Evolutionary conservation across 1,284 basidiomycete species (phyloP).

Genomic region (Trichosporon faecale): DNA sequence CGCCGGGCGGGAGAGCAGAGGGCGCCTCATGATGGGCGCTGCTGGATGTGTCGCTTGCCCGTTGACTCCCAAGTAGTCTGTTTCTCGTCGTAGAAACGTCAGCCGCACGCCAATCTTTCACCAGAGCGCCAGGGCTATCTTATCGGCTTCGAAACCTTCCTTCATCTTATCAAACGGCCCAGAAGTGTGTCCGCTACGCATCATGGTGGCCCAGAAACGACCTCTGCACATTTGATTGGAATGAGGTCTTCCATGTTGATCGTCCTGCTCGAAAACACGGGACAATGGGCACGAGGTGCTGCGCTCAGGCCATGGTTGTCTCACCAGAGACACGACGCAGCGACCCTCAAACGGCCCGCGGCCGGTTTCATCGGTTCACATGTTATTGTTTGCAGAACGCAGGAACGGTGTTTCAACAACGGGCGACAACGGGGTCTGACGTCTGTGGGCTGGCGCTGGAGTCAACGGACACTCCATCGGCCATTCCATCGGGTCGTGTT

Average conservation of each 20-base stretch:
- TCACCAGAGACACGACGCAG: neutral
- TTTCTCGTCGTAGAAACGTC: neutral
- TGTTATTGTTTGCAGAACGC: neutral
- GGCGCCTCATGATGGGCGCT: neutral
- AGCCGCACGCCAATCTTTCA: neutral
- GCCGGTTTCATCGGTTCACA: neutral
- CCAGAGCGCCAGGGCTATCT: neutral
- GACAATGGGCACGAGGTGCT: neutral
- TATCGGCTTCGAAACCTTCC: neutral
- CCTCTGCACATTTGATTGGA: conserved; percentile 6
- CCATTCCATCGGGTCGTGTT: neutral
- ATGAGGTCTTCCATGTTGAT: conserved; percentile 1
- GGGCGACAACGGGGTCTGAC: neutral
- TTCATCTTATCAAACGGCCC: neutral
- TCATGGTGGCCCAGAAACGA: neutral
- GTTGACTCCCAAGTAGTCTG: neutral
- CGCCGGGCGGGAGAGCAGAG: neutral
- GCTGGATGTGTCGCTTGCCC: neutral
- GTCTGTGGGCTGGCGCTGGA: neutral
- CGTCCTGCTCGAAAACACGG: neutral
- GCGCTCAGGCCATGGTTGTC: neutral
- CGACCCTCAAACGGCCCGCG: neutral
- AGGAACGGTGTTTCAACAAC: neutral
- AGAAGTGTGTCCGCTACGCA: neutral
- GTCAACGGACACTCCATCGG: neutral